These are phyloP conservation scores for Verticillium zaregamsianum DNA, from an alignment of 2,329 filamentous ascomycete species.

Conservation along the genomic window DNA sequence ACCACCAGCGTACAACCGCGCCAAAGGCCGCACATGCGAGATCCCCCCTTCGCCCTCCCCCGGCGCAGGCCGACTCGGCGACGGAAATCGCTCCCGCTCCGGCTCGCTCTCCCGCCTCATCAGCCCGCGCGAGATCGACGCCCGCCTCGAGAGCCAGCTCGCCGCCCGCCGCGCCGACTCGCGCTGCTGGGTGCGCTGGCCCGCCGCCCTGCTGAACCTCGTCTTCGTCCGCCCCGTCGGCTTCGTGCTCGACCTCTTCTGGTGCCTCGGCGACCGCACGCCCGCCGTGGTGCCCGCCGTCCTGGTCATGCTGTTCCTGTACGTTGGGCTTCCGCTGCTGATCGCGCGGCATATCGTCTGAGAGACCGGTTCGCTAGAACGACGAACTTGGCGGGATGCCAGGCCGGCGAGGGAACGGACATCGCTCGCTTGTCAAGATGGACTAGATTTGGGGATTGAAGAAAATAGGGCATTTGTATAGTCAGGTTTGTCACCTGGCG, in stretches of 20 bases:
- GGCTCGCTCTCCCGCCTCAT: background rate
- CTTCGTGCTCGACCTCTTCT: background rate
- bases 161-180: background rate
- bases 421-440: too few relatives aligned
- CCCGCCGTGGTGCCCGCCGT: background rate
- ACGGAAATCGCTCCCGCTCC: background rate
- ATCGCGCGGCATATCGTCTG: background rate
- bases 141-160: conserved; percentile 1
- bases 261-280: background rate
- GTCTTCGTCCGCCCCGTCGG: background rate
- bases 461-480: too few relatives aligned
- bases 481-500: too few relatives aligned
- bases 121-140: background rate
- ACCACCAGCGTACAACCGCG: conserved; percentile 1
- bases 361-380: background rate
- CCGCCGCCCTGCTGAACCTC: background rate
- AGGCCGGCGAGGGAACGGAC: too few relatives aligned
- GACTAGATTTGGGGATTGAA: too few relatives aligned
- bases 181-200: background rate
- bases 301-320: conserved; percentile 1
- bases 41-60: conserved; percentile 1
- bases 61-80: background rate
- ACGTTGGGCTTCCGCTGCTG: background rate
- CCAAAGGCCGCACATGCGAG: conserved; percentile 2
- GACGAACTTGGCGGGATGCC: too few relatives aligned